Percentiles rank a stretch among this genome's conserved stretches.
phyloP scores from a whole-genome alignment of 345 rosid species.

The Orychophragmus violaceus region DNA sequence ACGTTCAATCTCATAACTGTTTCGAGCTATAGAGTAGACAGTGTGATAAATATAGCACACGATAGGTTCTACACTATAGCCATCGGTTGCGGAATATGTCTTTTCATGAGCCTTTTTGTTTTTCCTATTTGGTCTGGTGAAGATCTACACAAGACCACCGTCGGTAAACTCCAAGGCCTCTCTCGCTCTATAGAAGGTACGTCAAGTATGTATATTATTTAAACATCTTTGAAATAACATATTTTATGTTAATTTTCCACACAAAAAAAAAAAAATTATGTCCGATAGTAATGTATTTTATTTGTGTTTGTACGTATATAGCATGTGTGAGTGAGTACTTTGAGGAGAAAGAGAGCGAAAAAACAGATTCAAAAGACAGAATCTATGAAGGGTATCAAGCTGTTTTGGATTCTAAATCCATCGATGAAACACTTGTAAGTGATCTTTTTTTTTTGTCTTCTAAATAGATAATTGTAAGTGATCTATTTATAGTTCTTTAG shows the following conservation, averaged over 20 bases:
- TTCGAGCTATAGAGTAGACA: slow-evolving; percentile 60
- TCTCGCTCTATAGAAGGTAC: slow-evolving; percentile 71
- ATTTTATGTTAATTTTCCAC: not conserved
- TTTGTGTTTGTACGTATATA: slow-evolving; percentile 13
- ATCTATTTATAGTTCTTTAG: not conserved
- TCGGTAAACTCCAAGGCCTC: slow-evolving; percentile 63
- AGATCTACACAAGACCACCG: slow-evolving; percentile 71
- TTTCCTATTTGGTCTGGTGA: slow-evolving; percentile 90
- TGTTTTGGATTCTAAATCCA: slow-evolving; percentile 73
- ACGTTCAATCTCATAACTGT: slow-evolving; percentile 79
- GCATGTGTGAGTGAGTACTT: slow-evolving; percentile 71
- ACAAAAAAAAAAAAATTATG: no score
- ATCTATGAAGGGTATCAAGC: slow-evolving; percentile 62
- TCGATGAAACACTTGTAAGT: slow-evolving; percentile 65
- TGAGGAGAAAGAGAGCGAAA: slow-evolving; percentile 32
- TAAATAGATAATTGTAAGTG: no score
- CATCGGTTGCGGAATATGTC: slow-evolving; percentile 71
- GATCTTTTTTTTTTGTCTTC: no score
- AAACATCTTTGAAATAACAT: not conserved
- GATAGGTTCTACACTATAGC: slow-evolving; percentile 64
- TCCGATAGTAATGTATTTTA: not conserved
- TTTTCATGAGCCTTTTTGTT: slow-evolving; percentile 61
- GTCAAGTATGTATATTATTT: not conserved
- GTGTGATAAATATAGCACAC: slow-evolving; percentile 58
- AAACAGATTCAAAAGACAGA: slow-evolving; percentile 41